phyloP scores from a whole-genome alignment of 23 red algal species.

The Porphyridium purpureum region DNA sequence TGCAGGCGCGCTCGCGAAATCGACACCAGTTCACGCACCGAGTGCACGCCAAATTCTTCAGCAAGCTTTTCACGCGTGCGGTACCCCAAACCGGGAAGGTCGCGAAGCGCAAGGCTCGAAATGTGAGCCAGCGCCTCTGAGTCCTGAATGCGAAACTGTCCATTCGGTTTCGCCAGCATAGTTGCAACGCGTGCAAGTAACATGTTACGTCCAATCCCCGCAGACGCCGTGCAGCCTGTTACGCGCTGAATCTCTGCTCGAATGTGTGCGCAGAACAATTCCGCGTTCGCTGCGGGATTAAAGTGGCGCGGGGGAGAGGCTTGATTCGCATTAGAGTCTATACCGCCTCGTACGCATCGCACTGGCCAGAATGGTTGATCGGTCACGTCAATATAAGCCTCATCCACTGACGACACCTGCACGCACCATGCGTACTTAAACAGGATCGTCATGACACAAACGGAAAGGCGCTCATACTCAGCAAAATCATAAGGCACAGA shows the following conservation, averaged over 20 bases:
- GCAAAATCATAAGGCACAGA: slow-evolving; percentile 83
- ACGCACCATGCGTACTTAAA: slow-evolving; percentile 30
- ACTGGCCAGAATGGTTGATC: neutral
- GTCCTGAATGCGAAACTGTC: slow-evolving; percentile 41
- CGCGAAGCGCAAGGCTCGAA: slow-evolving; percentile 27
- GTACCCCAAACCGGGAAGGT: slow-evolving; percentile 79
- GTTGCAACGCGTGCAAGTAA: slow-evolving; percentile 82
- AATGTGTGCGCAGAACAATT: slow-evolving; percentile 28
- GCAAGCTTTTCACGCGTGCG: slow-evolving; percentile 25
- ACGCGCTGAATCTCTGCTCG: slow-evolving; percentile 30
- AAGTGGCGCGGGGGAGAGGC: no score
- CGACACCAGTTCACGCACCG: slow-evolving; percentile 17
- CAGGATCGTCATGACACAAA: slow-evolving; percentile 58
- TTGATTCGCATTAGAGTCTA: no score
- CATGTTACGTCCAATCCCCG: slow-evolving; percentile 80
- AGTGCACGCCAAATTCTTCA: slow-evolving; percentile 15
- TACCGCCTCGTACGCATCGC: slow-evolving; percentile 1
- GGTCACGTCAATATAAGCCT: slow-evolving; percentile 82
- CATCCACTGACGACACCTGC: slow-evolving; percentile 75
- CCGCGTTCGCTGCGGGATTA: no score
- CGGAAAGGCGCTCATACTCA: slow-evolving; percentile 44
- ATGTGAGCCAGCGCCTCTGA: slow-evolving; percentile 34
- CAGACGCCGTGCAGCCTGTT: slow-evolving; percentile 73
- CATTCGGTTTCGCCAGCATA: slow-evolving; percentile 67
- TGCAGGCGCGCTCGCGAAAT: slow-evolving; percentile 18